Evolutionary conservation across 192 early-diverging fungal species (phyloP), one percentile per base, ranked within the genome.

Genomic region (Oehlia diaphana): DNA sequence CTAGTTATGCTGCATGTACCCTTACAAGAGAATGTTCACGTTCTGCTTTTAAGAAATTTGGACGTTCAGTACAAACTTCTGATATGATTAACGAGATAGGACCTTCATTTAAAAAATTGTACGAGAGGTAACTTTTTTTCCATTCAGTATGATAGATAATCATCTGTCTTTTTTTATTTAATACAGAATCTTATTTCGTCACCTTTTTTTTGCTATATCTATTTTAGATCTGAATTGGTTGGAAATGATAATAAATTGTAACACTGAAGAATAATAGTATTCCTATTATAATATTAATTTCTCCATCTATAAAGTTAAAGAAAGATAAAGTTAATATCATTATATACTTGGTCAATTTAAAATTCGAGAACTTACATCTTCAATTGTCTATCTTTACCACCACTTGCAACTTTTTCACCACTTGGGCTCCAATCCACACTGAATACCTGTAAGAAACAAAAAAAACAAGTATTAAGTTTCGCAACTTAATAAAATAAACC

Each of bases 341-440:
- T 58, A 19, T 58, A 58, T 58, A 21, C 3, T 0, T 21, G 4
- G 13, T 5, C 3, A 21, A 66, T 33, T 31, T 31, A 26, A 33
- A 33, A 66, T 33, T 33, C 0, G 4, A 4, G 79, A 80, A 83
- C 83, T 82, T 91, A 98, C 86, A 99, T 90, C 82, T 96, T 97
- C 68, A 99, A 84, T 42, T 93, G 90, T 61, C 92, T 89, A 83
- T 99, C 97, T 79, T 97, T 98, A 77, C 95, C 94, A 63, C 96
- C 97, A 87, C 94, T 96, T 61, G 93, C 96, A 9, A 96, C 95
- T 62, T 92, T 91, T 77, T 97, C 95, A 42, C 96, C 97, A 35
- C 89, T 88, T 6, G 97, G 97, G 76, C 92, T 92, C 97, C 97
- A 99, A 84, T 99, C 97, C 8, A 97, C 95, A 28, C 93, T 88